Base-by-base conservation (phyloP, 2,329 filamentous ascomycete species). In the Fusarium sp. region DNA sequence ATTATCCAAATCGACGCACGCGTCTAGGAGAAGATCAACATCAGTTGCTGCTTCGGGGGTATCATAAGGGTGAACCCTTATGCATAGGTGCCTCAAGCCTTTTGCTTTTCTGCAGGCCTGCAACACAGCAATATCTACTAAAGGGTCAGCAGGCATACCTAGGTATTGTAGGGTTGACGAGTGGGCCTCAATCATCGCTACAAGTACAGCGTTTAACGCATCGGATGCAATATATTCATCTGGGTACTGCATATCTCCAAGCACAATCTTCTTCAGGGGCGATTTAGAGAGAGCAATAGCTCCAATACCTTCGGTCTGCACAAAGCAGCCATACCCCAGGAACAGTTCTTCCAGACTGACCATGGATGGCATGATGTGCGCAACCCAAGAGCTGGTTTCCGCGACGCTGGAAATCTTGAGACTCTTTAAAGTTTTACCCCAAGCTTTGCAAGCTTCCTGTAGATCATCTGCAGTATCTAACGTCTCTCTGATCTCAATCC, bases 141-240 rank as follows among this genome's bases (percentile, higher is more conserved):
- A 10, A 19, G 17, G 5, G 11, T 11, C 5, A 4, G 6, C 13
- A 5, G 4, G 2, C 15, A 22, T 3, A 3, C 7, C 6, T 5
- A 63, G 13, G 17, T 19, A 4, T 11, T 22, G 5, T 3, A 63
- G 20, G 2, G 22, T 45, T 17, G 50, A 32, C 8, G 57, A 56
- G 15, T 63, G 57, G n/a, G 28, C 19, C 14, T 28, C 20, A 3
- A 56, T 62, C 50, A 62, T 41, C 6, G 22, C 13, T 4, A 35
- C 19, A 13, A 63, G 15, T 10, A 37, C 45, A 6, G 5, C 3
- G 6, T 56, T 41, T 9, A 44, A 17, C 1, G 10, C 33, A 3
- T 50, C 28, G 6, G 26, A 8, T 32, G 28, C 33, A 15, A 3
- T 15, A 0, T 17, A 14, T 2, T 43, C 10, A 2, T 6, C 8